Base-by-base conservation (phyloP, 2,329 filamentous ascomycete genomes). In the Rutstroemia sp. region DNA sequence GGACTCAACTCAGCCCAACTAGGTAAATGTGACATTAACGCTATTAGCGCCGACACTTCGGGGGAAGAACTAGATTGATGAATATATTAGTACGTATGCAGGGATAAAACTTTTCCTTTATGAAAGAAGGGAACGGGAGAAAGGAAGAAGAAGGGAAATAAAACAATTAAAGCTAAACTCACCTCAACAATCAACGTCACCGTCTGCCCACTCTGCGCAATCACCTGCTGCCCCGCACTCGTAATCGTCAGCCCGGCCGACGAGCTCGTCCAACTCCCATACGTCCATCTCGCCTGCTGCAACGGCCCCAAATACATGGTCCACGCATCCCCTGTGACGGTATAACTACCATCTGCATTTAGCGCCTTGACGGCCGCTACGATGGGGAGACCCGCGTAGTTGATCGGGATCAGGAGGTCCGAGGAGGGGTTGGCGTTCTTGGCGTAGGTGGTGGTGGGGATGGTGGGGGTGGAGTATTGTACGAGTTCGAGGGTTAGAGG, bases 291-390 rank as follows among this genome's bases (percentile, higher is more conserved):
- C 12, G 69, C 75, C 60, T 79, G 72, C 63, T 83, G 79, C 23
- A 84, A 65, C 2, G 75, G 71, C 0, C 77, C 76, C 1, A 83
- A 67, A 30, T 73, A 80, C 62, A 73, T 67, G 0, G 81, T 84
- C 78, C 78, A 85, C 50, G 77, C 74, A 60, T 85, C 81, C 10
- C 25, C 53, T 18, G 23, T 50, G 4, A 79, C 72, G 6, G 84
- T 64, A 52, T 74, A 79, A 6, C 67, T 71, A 1, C 78, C 79
- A 58, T 80, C 77, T 1, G 63, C 66, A 19, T 73, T 74, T 5
- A 77, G 47, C 9, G 79, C 78, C 61, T 78, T 77, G 2, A 82
- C 73, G 0, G 80, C 72, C 0, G 80, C 80, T 0, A 77, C 69
- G 5, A 72, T 71, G n/a, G 71, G 69, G 8, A 81, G 59, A 0